A percentile compares a stretch with the other conserved stretches of the same genome.
Conservation (phyloP, 2,329 filamentous ascomycete genomes). For the Seiridium cupressi region DNA sequence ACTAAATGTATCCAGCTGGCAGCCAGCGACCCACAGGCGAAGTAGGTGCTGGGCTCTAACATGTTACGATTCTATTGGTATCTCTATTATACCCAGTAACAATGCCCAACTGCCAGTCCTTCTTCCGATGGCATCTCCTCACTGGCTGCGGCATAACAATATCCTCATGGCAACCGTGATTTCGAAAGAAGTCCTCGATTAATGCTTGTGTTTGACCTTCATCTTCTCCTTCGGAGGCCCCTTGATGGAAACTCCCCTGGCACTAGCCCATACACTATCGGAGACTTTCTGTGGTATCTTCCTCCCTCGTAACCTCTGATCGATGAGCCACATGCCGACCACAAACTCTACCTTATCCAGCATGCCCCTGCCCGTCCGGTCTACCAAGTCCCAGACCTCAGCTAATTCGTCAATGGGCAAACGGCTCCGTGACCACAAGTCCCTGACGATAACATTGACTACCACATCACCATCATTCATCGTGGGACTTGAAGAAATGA, state of each 20-base stretch:
- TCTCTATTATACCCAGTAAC: neutral
- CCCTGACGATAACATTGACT: constrained; percentile 65
- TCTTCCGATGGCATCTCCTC: neutral
- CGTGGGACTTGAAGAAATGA: neutral
- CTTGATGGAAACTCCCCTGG: constrained; percentile 42
- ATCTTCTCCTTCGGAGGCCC: constrained; percentile 13
- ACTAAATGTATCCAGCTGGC: too few relatives aligned
- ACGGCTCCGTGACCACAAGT: constrained; percentile 73
- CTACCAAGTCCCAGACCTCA: constrained; percentile 77
- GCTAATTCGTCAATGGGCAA: constrained; percentile 67
- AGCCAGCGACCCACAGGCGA: too few relatives aligned
- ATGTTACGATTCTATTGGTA: neutral
- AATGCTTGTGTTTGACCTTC: constrained; percentile 4
- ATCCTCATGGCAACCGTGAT: neutral
- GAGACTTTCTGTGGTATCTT: constrained; percentile 72
- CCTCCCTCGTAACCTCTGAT: constrained; percentile 75
- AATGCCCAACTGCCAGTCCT: neutral
- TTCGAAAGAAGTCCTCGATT: neutral
- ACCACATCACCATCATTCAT: constrained; percentile 45
- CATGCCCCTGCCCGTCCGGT: constrained; percentile 51
- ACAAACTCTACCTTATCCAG: constrained; percentile 73
- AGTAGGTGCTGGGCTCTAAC: too few relatives aligned
- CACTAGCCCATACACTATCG: constrained; percentile 76
- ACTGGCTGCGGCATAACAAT: too few relatives aligned
- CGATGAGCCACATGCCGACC: constrained; percentile 79